Evolutionary conservation across 495 filamentous ascomycete species (phyloP).

Genomic region (Xeromyces bisporus): DNA sequence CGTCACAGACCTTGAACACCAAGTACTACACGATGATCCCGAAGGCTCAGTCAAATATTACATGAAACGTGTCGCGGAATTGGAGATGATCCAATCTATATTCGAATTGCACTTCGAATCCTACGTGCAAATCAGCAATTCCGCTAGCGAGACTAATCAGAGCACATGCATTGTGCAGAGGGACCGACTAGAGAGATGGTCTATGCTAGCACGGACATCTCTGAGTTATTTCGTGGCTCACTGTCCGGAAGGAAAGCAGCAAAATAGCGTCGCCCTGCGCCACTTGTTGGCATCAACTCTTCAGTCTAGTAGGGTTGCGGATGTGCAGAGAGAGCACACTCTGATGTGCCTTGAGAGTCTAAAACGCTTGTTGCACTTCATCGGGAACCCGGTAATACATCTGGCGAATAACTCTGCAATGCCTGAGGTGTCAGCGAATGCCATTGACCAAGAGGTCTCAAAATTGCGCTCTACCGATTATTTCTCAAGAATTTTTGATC

Average conservation of each 20-base stretch:
- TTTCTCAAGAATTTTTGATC: constrained; percentile 66
- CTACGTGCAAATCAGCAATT: constrained; percentile 59
- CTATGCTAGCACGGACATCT: constrained; percentile 46
- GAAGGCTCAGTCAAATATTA: constrained; percentile 14
- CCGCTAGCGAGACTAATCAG: constrained; percentile 49
- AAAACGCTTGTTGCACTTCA: constrained; percentile 28
- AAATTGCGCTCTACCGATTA: constrained; percentile 92
- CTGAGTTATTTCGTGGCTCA: constrained; percentile 33
- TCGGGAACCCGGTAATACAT: constrained; percentile 33
- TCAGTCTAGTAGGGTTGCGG: constrained; percentile 49
- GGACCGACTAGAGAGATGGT: constrained; percentile 61
- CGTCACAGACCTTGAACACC: constrained; percentile 18
- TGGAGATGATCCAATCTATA: constrained; percentile 53
- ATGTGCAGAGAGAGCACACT: constrained; percentile 56
- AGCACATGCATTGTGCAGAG: constrained; percentile 41
- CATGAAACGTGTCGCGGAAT: constrained; percentile 9
- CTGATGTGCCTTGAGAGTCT: constrained; percentile 66
- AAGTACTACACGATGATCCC: constrained; percentile 12
- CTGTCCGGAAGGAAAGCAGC: constrained; percentile 8
- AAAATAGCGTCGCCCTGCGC: constrained; percentile 27
- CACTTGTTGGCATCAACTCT: constrained; percentile 80
- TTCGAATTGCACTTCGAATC: constrained; percentile 85
- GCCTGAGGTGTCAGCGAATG: constrained; percentile 66
- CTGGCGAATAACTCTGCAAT: constrained; percentile 78
- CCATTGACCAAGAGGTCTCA: constrained; percentile 76